Evolutionary conservation across 148 eudicot genomes (phyloP).

Genomic region (Nepenthes gracilis): DNA sequence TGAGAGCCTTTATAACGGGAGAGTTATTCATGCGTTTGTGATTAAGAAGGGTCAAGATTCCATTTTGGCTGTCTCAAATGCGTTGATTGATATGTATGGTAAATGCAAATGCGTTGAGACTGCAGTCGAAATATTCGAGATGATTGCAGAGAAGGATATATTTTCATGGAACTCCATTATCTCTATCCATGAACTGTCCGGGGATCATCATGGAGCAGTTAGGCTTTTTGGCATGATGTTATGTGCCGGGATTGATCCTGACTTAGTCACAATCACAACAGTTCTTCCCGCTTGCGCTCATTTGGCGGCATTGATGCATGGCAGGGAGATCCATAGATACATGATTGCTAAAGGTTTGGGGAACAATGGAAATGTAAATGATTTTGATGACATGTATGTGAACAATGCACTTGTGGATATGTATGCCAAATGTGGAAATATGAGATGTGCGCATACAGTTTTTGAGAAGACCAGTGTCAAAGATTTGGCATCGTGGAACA

Average conservation of each 20-base stretch:
- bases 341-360: slow-evolving; percentile 40
- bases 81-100: slow-evolving; percentile 69
- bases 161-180: slow-evolving; percentile 63
- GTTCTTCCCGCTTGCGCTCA: slow-evolving; percentile 60
- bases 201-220: slow-evolving; percentile 44
- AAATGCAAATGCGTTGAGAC: slow-evolving; percentile 33
- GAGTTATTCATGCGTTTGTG: slow-evolving; percentile 38
- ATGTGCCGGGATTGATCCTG: slow-evolving; percentile 32
- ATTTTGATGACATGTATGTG: slow-evolving; percentile 18
- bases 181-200: slow-evolving; percentile 40
- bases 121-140: slow-evolving; percentile 31
- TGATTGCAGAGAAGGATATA: slow-evolving; percentile 43
- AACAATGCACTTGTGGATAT: slow-evolving; percentile 54
- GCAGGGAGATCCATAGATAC: slow-evolving; percentile 51
- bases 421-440: slow-evolving; percentile 59
- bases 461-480: slow-evolving; percentile 37
- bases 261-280: slow-evolving; percentile 57
- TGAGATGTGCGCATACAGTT: slow-evolving; percentile 42
- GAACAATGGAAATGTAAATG: slow-evolving; percentile 5
- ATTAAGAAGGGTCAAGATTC: slow-evolving; percentile 37
- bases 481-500: slow-evolving; percentile 81
- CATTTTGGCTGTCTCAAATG: slow-evolving; percentile 37
- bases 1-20: slow-evolving; percentile 39
- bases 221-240: slow-evolving; percentile 35
- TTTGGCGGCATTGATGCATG: slow-evolving; percentile 44